These are phyloP conservation scores for Linderniella brevidens DNA, from an alignment of 257 asterid species.

Conservation along the genomic window DNA sequence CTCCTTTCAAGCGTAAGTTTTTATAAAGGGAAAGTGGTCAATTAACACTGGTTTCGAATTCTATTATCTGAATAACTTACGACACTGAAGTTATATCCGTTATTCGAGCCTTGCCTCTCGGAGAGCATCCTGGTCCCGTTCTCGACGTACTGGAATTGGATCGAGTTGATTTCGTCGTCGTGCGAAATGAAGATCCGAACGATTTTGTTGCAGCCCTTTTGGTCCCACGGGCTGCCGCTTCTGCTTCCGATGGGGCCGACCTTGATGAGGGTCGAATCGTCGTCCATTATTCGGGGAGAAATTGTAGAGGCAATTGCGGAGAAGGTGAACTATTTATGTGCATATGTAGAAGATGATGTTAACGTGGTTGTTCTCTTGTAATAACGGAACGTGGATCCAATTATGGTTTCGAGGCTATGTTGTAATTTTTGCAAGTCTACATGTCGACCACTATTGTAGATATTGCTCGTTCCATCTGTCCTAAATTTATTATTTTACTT, in stretches of 20 bases:
- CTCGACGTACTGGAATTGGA: constrained; percentile 26
- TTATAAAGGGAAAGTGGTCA: no score
- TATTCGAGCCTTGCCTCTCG: constrained; percentile 9
- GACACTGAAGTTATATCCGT: constrained; percentile 6
- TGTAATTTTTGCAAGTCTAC: background rate
- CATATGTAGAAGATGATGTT: no score
- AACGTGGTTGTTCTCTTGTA: no score
- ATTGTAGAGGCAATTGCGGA: background rate
- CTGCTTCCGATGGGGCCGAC: constrained; percentile 21
- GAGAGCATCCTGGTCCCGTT: constrained; percentile 19
- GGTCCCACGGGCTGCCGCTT: constrained; percentile 20
- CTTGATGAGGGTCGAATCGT: constrained; percentile 16
- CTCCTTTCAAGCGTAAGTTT: no score
- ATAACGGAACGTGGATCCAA: no score
- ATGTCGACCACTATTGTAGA: background rate
- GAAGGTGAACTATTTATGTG: background rate
- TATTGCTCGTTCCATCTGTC: no score
- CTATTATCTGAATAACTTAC: background rate
- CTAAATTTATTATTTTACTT: no score
- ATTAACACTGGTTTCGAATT: no score
- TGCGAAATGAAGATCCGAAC: constrained; percentile 24
- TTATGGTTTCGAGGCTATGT: no score
- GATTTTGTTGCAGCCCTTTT: constrained; percentile 17
- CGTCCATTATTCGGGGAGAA: constrained; percentile 10
- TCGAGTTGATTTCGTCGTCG: constrained; percentile 17